phyloP scores from a whole-genome alignment of 225 moss, liverwort and hornwort genomes.

The Ulota crispa region DNA sequence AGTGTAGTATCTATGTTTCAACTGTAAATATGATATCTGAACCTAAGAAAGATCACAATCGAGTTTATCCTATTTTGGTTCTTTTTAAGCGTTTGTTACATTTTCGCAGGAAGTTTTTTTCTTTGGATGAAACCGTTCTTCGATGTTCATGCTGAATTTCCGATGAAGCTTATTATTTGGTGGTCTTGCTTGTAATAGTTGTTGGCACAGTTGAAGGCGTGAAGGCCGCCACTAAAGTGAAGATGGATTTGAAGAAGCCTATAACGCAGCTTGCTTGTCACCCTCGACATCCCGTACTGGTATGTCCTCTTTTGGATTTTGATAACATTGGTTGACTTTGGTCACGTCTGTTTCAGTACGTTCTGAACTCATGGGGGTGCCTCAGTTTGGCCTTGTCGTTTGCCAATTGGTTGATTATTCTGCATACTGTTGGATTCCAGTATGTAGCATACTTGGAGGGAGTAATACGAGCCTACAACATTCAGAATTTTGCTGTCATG shows the following conservation, averaged over 20 bases:
- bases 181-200: slow-evolving; percentile 55
- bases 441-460: slow-evolving; percentile 98
- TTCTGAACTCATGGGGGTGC: slow-evolving; percentile 4
- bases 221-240: slow-evolving; percentile 84
- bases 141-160: slow-evolving; percentile 10
- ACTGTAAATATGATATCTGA: not conserved
- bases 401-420: slow-evolving; percentile 10
- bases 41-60: not conserved
- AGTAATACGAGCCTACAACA: slow-evolving; percentile 90
- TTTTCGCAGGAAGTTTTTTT: not conserved
- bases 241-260: slow-evolving; percentile 97
- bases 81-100: not conserved
- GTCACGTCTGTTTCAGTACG: not conserved
- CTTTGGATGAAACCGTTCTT: not conserved
- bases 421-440: slow-evolving; percentile 43
- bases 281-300: slow-evolving; percentile 88
- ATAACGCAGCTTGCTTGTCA: slow-evolving; percentile 98
- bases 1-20: not conserved
- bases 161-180: slow-evolving; percentile 17
- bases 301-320: slow-evolving; percentile 27
- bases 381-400: not conserved
- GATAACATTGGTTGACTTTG: slow-evolving; percentile 1
- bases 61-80: slow-evolving; percentile 11
- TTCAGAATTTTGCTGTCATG: slow-evolving; percentile 80
- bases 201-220: slow-evolving; percentile 99